phyloP scores from a whole-genome alignment of 106 monocot species.

The Gastrodia elata region DNA sequence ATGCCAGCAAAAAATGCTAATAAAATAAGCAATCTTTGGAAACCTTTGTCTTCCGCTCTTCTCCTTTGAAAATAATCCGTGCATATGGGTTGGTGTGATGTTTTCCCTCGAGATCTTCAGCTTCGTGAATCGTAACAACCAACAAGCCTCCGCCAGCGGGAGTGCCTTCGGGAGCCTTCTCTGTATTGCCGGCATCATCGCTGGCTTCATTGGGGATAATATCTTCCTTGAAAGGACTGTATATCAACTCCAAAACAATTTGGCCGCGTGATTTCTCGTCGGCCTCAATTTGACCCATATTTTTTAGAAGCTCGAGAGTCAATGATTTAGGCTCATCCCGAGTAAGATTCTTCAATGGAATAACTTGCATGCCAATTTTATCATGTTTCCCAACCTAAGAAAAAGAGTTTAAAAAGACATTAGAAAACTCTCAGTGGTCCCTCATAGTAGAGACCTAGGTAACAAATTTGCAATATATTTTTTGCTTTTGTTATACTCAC shows the following conservation, averaged over 20 bases:
- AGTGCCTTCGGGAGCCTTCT: conserved; percentile 54
- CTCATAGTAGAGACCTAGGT: background rate
- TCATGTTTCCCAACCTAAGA: conserved; percentile 51
- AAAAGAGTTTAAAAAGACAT: background rate
- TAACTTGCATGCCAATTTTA: conserved; percentile 54
- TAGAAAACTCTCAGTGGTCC: background rate
- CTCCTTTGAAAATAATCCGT: conserved; percentile 30
- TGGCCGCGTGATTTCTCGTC: conserved; percentile 29
- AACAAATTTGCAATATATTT: too few species aligned
- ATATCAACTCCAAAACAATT: conserved; percentile 27
- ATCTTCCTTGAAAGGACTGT: conserved; percentile 49
- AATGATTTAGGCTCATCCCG: conserved; percentile 34
- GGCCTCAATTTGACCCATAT: conserved; percentile 39
- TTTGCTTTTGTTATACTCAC: too few species aligned
- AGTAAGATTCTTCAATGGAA: conserved; percentile 37
- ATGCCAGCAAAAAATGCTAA: background rate
- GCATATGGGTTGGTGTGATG: conserved; percentile 64
- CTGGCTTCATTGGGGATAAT: background rate
- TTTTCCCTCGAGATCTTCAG: conserved; percentile 61
- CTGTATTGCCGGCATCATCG: conserved; percentile 19
- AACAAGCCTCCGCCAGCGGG: conserved; percentile 55
- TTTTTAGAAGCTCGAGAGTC: conserved; percentile 47
- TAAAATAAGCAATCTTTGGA: background rate
- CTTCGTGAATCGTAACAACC: conserved; percentile 47
- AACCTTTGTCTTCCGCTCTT: conserved; percentile 81